Base-by-base conservation (phyloP, 2,329 filamentous ascomycete species). In the Pseudopyrenochaeta lycopersici region DNA sequence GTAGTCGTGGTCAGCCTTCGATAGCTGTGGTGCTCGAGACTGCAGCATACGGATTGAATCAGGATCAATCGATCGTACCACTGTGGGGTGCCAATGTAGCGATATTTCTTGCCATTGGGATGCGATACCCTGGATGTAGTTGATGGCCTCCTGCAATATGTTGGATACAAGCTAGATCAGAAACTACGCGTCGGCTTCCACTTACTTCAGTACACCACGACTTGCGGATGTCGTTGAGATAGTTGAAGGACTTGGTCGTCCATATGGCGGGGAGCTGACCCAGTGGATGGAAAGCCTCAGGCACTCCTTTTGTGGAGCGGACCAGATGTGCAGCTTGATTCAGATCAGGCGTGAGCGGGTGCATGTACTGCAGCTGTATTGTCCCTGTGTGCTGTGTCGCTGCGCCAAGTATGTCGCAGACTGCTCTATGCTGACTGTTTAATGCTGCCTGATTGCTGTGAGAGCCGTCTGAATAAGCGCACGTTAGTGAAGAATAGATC, bases 201-300 rank as follows among this genome's bases (percentile, higher is more conserved):
- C 45, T 39, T 39, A 47, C 45, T 27, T 47, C 45, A 20, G 29
- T 10, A 40, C 45, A 47, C 10, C 23, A 47, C 30, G 20, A 47
- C 20, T 40, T 47, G 33, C 45, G 45, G n/a, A 47, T 27, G 45
- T 47, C 45, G 9, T 20, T 47, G 20, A 47, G 23, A 32, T 31
- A 47, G n/a, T 38, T 39, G 17, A 47, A 47, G 10, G 45, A 39
- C 29, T 38, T 31, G n/a, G 33, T 47, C 17, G 17, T 40, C 45
- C 45, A 47, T 35, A 47, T 39, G 17, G 20, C 29, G 23, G 45
- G 45, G 30, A 47, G 35, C 35, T 18, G 23, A 14, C 33, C 38
- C 23, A 47, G 33, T 29, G 18, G 18, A 17, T 23, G 21, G 23
- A 47, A 47, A 38, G 45, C 45, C 3, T 40, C 35, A 38, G n/a